Evolutionary conservation across 768 basidiomycete species (phyloP), one percentile per base, ranked within the genome.

Genomic region (Cystofilobasidium capitatum): DNA sequence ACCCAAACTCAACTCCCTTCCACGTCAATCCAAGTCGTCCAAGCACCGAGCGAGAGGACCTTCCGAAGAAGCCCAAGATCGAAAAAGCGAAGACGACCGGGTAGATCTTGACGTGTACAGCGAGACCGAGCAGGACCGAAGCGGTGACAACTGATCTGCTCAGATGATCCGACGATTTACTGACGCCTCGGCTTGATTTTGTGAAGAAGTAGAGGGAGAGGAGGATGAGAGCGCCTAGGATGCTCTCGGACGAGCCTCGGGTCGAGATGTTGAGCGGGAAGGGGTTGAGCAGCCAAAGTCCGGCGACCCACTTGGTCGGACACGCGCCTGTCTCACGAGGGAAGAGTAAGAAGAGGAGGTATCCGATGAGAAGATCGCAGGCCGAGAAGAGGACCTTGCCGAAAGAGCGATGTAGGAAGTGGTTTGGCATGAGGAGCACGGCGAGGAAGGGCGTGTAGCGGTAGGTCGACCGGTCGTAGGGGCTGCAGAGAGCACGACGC

Each of bases 41-140:
- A 58, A 87, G 77, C 49, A 82, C 33, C 24, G 33, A 42, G 62
- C 71, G 70, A 51, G 74, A 70, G 51, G 71, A 65, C 42, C 70
- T 54, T 24, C 71, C 68, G 47, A 77, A 69, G 6, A 58, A 80
- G 0, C 84, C 83, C 64, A 91, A 77, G 69, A 89, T 85, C 42
- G 85, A 83, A n/a, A 87, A 82, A 0, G 87, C 89, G 75, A 97
- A 97, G 65, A 99, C 84, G 71, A 93, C 80, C 0, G 96, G 96
- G 74, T 96, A 98, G 65, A 99, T 89, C 78, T 99, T 99, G 89
- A 91, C 94, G 73, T 97, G 92, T 0, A 91, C 86, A 70, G 88
- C 86, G 45, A 91, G 72, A 0, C 91, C 96, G 26, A 93, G 80
- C 64, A 86, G 73, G 6, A 89, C 71, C 0, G 90, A 92, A 0